Evolutionary conservation across 176 grass and related monocot species (phyloP), one percentile per base, ranked within the genome.

Genomic region (Oryza coarctata): DNA sequence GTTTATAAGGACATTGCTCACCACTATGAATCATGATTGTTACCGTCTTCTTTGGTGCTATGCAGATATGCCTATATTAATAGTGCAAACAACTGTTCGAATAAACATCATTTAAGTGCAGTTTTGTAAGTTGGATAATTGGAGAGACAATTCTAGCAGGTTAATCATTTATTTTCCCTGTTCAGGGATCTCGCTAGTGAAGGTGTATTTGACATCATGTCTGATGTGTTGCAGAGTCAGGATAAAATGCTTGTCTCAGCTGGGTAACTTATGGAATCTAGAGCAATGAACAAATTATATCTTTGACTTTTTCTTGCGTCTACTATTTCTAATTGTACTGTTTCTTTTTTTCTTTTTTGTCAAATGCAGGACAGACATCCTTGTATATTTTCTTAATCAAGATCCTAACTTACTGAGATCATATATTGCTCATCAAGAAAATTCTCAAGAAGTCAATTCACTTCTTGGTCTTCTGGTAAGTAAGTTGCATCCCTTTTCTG

Each of bases 121-220:
- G 9, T 78, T 68, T 77, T 80, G 58, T 73, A 20, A 79, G 13
- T 31, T 83, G 58, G 68, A 78, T 43, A 35, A 43, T 68, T 38
- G 6, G 12, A 82, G 38, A 57, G 27, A 15, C 52, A 80, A 38
- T 26, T 38, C 5, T 84, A 73, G 44, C 30, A 66, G 78, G 68
- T 73, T 39, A 75, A 61, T n/a, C 40, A 62, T 97, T 40, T 71
- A 36, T 86, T 76, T 40, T 60, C 17, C 72, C 63, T 79, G 32
- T 65, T 68, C 74, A 94, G 95, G 90, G 88, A 94, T 89, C 90
- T 98, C 23, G 79, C 80, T 72, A 65, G 55, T 63, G 64, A 91
- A 92, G 95, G 95, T 82, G 68, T 94, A 69, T 84, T 98, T 74
- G 92, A 91, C 36, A 88, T 94, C 70, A 86, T 98, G 78, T 88